These are phyloP conservation scores for Solanum hybrid DNA, from an alignment of 305 asterid genomes.

Conservation along the genomic window DNA sequence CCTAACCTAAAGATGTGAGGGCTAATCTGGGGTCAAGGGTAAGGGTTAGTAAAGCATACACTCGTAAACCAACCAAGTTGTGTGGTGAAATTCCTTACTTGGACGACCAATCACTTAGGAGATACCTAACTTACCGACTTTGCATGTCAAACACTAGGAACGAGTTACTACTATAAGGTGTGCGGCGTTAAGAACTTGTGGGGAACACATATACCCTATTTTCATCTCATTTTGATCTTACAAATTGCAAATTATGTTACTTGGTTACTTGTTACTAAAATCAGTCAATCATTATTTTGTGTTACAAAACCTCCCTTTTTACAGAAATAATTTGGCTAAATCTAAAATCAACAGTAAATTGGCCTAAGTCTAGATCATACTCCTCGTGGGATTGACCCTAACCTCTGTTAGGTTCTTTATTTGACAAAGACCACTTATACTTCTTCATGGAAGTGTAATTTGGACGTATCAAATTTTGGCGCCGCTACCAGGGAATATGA, in stretches of 20 bases:
- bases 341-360: neutral
- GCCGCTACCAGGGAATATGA: too few relatives aligned
- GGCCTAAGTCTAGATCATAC: neutral
- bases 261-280: too few relatives aligned
- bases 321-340: neutral
- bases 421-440: neutral
- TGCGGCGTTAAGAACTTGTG: neutral
- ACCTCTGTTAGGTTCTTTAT: neutral
- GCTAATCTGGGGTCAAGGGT: neutral
- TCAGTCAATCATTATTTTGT: neutral
- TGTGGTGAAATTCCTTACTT: neutral
- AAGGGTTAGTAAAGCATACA: neutral
- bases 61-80: neutral
- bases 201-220: neutral
- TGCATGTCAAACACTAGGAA: neutral
- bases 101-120: neutral
- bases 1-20: neutral
- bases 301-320: neutral
- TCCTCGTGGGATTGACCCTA: neutral
- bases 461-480: too few relatives aligned
- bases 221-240: too few relatives aligned
- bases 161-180: neutral
- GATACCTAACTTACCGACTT: neutral
- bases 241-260: too few relatives aligned
- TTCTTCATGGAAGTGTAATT: too few relatives aligned